Percentiles rank a stretch among this genome's conserved stretches.
These are phyloP conservation scores for Spathaspora passalidarum DNA, from an alignment of 805 yeast genomes.

Conservation along the genomic window DNA sequence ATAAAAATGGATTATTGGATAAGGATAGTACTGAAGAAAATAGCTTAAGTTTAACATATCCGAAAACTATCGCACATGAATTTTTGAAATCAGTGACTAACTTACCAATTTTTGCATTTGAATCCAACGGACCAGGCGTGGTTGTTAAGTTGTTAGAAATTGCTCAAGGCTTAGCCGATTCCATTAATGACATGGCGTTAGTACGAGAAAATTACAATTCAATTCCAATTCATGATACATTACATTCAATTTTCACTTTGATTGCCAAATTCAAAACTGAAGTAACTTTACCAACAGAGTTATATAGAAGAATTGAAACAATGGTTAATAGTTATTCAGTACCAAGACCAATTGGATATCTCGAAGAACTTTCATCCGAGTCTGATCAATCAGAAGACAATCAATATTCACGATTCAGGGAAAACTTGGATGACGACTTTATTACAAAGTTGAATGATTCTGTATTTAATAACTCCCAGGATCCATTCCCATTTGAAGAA, in stretches of 20 bases:
- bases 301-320: slow-evolving; percentile 2
- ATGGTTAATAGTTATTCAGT: slow-evolving; percentile 4
- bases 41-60: slow-evolving; percentile 15
- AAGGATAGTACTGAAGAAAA: slow-evolving; percentile 14
- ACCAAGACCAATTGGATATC: slow-evolving; percentile 5
- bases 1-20: slow-evolving; percentile 23
- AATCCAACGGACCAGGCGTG: slow-evolving; percentile 39
- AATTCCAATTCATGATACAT: slow-evolving; percentile 2
- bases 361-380: not conserved
- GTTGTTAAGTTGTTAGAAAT: slow-evolving; percentile 33
- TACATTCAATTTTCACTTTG: slow-evolving; percentile 17
- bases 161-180: slow-evolving; percentile 25
- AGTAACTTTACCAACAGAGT: slow-evolving; percentile 14
- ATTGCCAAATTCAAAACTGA: slow-evolving; percentile 22
- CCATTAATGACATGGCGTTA: slow-evolving; percentile 10
- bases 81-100: slow-evolving; percentile 23
- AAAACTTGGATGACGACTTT: not conserved
- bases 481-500: not conserved
- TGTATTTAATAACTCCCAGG: not conserved
- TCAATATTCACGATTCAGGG: not conserved
- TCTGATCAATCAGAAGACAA: not conserved
- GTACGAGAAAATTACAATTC: slow-evolving; percentile 1
- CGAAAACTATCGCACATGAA: slow-evolving; percentile 28
- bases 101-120: slow-evolving; percentile 34
- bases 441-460: not conserved